Percentiles rank a stretch among this genome's conserved stretches.
phyloP scores from a whole-genome alignment of 2,329 filamentous ascomycete species.

The Truncatella angustata region DNA sequence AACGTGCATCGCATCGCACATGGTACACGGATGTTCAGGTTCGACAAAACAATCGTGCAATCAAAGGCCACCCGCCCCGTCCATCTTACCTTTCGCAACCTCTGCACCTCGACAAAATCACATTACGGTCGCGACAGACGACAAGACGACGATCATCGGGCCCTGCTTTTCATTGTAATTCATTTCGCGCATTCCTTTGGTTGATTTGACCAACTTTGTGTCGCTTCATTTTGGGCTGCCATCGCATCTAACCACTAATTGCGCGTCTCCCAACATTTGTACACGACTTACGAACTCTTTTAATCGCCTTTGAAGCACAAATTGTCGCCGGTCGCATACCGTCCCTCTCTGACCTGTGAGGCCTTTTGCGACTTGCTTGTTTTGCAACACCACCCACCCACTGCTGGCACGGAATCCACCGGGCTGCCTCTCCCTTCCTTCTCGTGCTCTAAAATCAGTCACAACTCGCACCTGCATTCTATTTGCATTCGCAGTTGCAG shows the following conservation, averaged over 20 bases:
- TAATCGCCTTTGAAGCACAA: slow-evolving; percentile 7
- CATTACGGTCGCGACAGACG: slow-evolving; percentile 7
- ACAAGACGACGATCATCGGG: neutral
- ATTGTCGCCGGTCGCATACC: slow-evolving; percentile 10
- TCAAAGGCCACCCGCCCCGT: slow-evolving; percentile 10
- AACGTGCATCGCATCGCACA: slow-evolving; percentile 4
- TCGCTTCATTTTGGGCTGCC: slow-evolving; percentile 2
- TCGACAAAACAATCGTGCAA: slow-evolving; percentile 13
- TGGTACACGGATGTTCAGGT: neutral
- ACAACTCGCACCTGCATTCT: slow-evolving; percentile 8
- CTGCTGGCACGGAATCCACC: neutral
- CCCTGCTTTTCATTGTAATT: neutral
- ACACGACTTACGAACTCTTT: slow-evolving; percentile 13
- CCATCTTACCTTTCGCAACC: slow-evolving; percentile 12
- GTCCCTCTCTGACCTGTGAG: neutral
- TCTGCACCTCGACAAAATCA: slow-evolving; percentile 9
- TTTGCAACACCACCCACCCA: neutral
- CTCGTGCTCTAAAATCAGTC: neutral
- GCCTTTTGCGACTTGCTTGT: slow-evolving; percentile 2
- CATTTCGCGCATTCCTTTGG: slow-evolving; percentile 14
- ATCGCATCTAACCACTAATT: slow-evolving; percentile 11
- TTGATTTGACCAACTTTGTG: neutral
- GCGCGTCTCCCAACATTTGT: slow-evolving; percentile 15
- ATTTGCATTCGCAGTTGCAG: slow-evolving; percentile 14
- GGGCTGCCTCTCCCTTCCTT: slow-evolving; percentile 1